phyloP scores from a whole-genome alignment of 371 early-diverging fungal species.

The Mortierella sp. region DNA sequence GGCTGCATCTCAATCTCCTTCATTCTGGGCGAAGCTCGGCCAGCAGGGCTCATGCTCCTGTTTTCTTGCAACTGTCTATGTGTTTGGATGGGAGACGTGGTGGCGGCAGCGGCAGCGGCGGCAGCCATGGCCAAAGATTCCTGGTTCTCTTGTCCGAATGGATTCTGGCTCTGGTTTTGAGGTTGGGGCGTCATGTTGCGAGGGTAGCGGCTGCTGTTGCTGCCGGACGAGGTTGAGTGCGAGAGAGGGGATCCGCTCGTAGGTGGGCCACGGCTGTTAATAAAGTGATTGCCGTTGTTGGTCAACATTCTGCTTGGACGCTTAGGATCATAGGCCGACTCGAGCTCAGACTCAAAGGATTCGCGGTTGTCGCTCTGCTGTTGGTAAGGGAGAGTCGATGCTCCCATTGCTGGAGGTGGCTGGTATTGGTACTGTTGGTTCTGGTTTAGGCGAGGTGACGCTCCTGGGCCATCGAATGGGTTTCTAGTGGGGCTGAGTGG shows the following conservation, averaged over 20 bases:
- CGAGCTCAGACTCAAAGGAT: constrained; percentile 43
- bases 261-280: constrained; percentile 4
- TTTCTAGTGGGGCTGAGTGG: constrained; percentile 1
- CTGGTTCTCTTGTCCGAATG: constrained; percentile 16
- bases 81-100: constrained; percentile 22
- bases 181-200: constrained; percentile 22
- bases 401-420: constrained; percentile 21
- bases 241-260: constrained; percentile 4
- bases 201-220: constrained; percentile 22
- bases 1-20: constrained; percentile 49
- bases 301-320: constrained; percentile 17
- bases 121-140: constrained; percentile 38
- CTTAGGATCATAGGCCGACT: constrained; percentile 47
- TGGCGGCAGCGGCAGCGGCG: constrained; percentile 29
- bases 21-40: constrained; percentile 9
- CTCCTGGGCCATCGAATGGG: constrained; percentile 25
- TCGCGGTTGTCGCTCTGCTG: constrained; percentile 21
- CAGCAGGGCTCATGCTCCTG: background rate
- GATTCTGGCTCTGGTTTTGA: constrained; percentile 9
- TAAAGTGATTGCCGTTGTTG: background rate
- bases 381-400: constrained; percentile 20
- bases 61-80: constrained; percentile 12
- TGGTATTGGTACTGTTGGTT: constrained; percentile 28
- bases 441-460: constrained; percentile 16
- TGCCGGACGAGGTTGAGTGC: constrained; percentile 19